These are phyloP conservation scores for Tricladium varicosporioides DNA, from an alignment of 2,329 filamentous ascomycete species.

Conservation along the genomic window DNA sequence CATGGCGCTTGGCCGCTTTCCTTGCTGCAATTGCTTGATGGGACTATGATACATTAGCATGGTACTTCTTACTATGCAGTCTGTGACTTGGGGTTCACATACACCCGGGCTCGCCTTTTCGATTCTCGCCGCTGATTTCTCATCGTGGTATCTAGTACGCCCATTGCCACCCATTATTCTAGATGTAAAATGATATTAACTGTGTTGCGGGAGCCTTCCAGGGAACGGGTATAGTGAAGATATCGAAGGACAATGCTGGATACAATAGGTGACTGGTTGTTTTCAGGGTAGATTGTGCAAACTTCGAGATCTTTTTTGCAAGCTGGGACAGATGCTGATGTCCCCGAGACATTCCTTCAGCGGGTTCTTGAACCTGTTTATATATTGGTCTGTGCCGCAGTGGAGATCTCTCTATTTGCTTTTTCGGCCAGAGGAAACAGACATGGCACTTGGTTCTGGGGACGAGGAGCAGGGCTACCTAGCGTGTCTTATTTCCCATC, in stretches of 20 bases:
- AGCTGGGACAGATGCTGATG: neutral
- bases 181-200: too few species aligned
- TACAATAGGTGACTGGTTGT: too few species aligned
- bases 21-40: slow-evolving; percentile 19
- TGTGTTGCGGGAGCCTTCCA: too few species aligned
- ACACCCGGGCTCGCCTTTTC: slow-evolving; percentile 17
- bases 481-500: slow-evolving; percentile 2
- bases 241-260: too few species aligned
- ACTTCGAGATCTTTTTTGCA: neutral
- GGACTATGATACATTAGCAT: slow-evolving; percentile 13
- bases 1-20: slow-evolving; percentile 15
- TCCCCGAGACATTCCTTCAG: neutral
- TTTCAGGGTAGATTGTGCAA: too few species aligned
- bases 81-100: slow-evolving; percentile 7
- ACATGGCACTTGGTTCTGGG: slow-evolving; percentile 7
- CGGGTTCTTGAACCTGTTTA: slow-evolving; percentile 8
- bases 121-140: slow-evolving; percentile 20
- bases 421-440: slow-evolving; percentile 16
- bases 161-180: too few species aligned
- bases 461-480: slow-evolving; percentile 6
- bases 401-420: slow-evolving; percentile 20
- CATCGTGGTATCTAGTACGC: slow-evolving; percentile 1
- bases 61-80: neutral
- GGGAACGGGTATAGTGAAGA: too few species aligned
- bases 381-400: slow-evolving; percentile 15